Evolutionary conservation across 129 eudicot species (phyloP).

Genomic region (Tagetes patula): DNA sequence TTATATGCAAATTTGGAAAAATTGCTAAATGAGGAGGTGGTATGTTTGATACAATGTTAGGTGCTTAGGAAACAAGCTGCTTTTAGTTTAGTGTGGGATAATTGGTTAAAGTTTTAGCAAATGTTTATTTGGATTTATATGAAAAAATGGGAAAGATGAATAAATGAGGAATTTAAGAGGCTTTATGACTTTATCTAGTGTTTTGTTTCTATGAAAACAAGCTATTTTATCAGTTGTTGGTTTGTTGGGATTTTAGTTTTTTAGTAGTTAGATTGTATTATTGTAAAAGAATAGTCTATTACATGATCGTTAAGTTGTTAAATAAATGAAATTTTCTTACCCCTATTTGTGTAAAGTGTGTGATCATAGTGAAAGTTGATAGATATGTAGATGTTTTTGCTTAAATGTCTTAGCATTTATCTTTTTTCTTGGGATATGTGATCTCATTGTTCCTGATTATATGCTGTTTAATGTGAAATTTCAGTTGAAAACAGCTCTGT

Average conservation of each 20-base stretch:
- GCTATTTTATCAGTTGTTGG: neutral
- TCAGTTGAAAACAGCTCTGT: constrained; percentile 30
- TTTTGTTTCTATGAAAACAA: neutral
- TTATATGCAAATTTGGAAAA: neutral
- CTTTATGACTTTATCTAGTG: neutral
- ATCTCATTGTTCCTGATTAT: constrained; percentile 18
- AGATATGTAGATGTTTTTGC: neutral
- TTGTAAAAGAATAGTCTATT: neutral
- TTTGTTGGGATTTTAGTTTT: neutral
- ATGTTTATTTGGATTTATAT: constrained; percentile 12
- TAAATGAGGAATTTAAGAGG: neutral
- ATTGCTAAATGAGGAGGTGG: neutral
- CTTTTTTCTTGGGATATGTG: neutral
- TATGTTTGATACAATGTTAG: neutral
- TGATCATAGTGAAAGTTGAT: neutral
- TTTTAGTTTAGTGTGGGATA: neutral
- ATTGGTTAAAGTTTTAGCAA: constrained; percentile 12
- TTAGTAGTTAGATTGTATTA: constrained; percentile 3
- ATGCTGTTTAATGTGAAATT: constrained; percentile 13
- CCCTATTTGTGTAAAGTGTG: neutral
- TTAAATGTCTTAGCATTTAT: neutral
- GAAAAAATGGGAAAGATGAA: constrained; percentile 13
- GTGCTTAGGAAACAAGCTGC: neutral
- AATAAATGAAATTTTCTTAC: neutral
- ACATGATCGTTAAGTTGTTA: constrained; percentile 1